Evolutionary conservation across 257 asterid species (phyloP).

Genomic region (Nicotiana undulata): DNA sequence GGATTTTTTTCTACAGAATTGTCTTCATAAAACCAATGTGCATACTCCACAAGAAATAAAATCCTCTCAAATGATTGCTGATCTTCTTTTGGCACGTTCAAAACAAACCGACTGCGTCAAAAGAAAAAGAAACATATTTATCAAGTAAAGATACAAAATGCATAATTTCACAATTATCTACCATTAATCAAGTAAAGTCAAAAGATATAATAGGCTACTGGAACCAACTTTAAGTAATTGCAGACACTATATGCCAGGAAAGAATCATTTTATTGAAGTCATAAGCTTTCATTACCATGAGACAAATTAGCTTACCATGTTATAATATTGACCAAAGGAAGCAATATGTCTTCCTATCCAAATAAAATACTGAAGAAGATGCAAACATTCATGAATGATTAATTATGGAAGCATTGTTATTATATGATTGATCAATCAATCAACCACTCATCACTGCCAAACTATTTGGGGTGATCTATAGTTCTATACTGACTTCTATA

Average conservation of each 20-base stretch:
- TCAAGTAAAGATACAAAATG: neutral
- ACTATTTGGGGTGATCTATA: neutral
- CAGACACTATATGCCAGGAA: neutral
- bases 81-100: slow-evolving; percentile 97
- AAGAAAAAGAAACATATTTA: neutral
- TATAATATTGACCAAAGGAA: neutral
- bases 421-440: neutral
- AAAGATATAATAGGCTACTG: neutral
- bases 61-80: slow-evolving; percentile 97
- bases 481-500: neutral
- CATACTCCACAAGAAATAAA: slow-evolving; percentile 93
- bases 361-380: neutral
- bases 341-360: neutral
- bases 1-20: slow-evolving; percentile 91
- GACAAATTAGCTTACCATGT: neutral
- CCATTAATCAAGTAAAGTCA: neutral
- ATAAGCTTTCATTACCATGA: neutral
- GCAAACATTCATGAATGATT: neutral
- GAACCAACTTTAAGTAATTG: neutral
- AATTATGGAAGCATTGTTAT: neutral
- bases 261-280: neutral
- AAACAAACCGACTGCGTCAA: slow-evolving; percentile 85
- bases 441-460: neutral
- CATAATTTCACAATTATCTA: neutral
- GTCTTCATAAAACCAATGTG: slow-evolving; percentile 98